phyloP scores from a whole-genome alignment of 805 yeast genomes.

The Suhomyces xylopsoci region DNA sequence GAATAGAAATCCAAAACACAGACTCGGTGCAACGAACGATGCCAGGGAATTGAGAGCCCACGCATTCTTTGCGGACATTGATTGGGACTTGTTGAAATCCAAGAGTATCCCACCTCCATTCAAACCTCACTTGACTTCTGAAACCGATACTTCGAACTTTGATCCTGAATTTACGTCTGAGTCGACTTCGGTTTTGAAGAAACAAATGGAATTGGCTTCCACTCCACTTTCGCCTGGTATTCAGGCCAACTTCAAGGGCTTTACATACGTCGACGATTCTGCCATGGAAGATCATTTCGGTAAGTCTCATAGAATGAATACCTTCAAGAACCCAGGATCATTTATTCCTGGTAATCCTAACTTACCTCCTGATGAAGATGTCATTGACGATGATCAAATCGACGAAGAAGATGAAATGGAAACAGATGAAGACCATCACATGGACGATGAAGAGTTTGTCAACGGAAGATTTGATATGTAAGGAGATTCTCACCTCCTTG shows the following conservation, averaged over 20 bases:
- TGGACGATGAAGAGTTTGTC: conserved; percentile 76
- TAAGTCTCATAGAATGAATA: conserved; percentile 33
- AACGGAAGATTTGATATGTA: conserved; percentile 86
- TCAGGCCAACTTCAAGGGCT: conserved; percentile 95
- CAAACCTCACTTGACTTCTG: conserved; percentile 87
- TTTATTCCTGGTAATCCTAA: conserved; percentile 78
- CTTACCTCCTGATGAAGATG: conserved; percentile 80
- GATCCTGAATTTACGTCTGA: conserved; percentile 97
- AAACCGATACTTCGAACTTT: conserved; percentile 92
- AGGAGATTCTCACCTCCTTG: background rate
- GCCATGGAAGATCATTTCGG: conserved; percentile 83
- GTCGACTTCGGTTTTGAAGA: conserved; percentile 75
- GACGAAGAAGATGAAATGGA: conserved; percentile 47
- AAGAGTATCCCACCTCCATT: conserved; percentile 95
- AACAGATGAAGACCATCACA: conserved; percentile 56
- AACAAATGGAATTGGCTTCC: conserved; percentile 58
- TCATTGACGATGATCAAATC: conserved; percentile 65
- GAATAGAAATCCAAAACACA: conserved; percentile 93
- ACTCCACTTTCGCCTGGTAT: conserved; percentile 92
- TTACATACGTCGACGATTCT: conserved; percentile 93
- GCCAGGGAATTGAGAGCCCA: conserved; percentile 91
- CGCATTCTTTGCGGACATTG: conserved; percentile 86
- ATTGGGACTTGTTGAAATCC: conserved; percentile 76
- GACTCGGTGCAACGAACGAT: conserved; percentile 87
- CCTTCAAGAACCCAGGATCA: conserved; percentile 55